A percentile compares a stretch with the other conserved stretches of the same genome.
Evolutionary conservation across 169 alveolate species (phyloP).

Genomic region (Plasmodium coatneyi): DNA sequence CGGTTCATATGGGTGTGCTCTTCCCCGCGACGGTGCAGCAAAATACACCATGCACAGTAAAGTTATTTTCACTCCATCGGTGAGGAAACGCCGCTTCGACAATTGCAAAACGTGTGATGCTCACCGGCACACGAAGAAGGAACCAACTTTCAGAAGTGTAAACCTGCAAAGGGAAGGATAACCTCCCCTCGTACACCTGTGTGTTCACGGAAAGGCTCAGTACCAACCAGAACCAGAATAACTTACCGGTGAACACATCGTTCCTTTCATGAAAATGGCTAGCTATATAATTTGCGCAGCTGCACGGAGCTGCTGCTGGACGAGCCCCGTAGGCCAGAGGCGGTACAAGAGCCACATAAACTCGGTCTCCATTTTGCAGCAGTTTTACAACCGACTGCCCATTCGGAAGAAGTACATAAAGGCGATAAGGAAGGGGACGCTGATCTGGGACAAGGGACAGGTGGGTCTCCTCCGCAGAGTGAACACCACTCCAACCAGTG

Average conservation of each 20-base stretch:
- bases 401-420: slow-evolving; percentile 83
- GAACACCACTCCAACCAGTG: neutral
- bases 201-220: neutral
- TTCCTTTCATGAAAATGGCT: neutral
- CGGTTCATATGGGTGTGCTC: neutral
- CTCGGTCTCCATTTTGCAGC: slow-evolving; percentile 88
- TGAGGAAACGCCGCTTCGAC: neutral
- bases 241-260: neutral
- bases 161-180: neutral
- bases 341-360: slow-evolving; percentile 79
- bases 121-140: neutral
- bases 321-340: neutral
- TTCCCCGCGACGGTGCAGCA: neutral
- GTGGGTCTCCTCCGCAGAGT: slow-evolving; percentile 39
- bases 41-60: neutral
- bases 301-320: slow-evolving; percentile 4
- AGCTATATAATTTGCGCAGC: neutral
- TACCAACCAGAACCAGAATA: neutral
- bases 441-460: slow-evolving; percentile 89
- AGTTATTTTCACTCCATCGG: neutral
- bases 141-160: neutral
- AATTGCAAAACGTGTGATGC: neutral
- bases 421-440: slow-evolving; percentile 87
- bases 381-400: slow-evolving; percentile 85
- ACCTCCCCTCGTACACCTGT: neutral